Evolutionary conservation across 208 protist species (phyloP).

Genomic region (Leishmania gerbilli): DNA sequence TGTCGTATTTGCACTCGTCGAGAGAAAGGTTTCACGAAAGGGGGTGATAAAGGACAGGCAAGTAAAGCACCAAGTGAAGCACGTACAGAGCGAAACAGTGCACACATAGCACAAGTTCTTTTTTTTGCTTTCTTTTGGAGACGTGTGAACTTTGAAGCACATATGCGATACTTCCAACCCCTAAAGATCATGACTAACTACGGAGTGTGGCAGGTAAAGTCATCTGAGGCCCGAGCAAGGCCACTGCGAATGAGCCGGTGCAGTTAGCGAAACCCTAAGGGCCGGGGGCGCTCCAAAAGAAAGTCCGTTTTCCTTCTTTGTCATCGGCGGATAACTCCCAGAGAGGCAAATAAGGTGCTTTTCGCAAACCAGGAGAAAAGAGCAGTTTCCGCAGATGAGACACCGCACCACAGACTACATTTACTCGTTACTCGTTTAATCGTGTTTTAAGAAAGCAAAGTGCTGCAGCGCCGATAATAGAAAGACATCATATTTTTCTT

Average conservation of each 20-base stretch:
- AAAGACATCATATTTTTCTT: not conserved
- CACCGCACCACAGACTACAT: constrained; percentile 2
- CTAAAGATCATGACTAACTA: not conserved
- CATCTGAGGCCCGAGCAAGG: not conserved
- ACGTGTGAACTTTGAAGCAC: not conserved
- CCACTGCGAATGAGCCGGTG: not conserved
- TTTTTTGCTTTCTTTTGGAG: not conserved
- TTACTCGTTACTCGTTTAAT: constrained; percentile 11
- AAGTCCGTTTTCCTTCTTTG: not conserved
- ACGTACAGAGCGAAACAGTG: not conserved
- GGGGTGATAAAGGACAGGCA: not conserved
- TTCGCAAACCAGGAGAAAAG: not conserved
- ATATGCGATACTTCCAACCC: not conserved
- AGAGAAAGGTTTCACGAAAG: not conserved
- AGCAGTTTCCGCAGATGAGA: constrained; percentile 1
- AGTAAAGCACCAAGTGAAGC: not conserved
- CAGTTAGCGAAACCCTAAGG: not conserved
- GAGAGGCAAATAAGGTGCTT: not conserved
- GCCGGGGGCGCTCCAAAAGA: not conserved
- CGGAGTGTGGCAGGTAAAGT: too few relatives aligned
- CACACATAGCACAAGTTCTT: too few relatives aligned
- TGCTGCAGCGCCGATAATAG: constrained; percentile 9
- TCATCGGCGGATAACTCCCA: not conserved
- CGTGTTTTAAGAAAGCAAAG: constrained; percentile 12
- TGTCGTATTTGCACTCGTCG: not conserved